Evolutionary conservation across 306 rosid species (phyloP).

Genomic region (Heteromeles arbutifolia): DNA sequence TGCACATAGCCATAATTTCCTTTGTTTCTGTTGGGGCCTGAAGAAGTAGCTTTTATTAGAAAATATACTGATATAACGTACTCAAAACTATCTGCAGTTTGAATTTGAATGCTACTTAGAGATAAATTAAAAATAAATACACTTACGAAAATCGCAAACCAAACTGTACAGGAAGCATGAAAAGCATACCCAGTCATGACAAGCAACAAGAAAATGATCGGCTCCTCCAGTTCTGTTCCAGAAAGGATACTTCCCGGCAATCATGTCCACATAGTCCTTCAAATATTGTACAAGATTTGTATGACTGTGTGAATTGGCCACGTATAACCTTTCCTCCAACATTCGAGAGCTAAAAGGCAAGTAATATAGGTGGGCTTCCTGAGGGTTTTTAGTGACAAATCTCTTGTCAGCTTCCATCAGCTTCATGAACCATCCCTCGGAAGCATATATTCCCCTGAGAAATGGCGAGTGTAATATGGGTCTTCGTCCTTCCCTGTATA

Average conservation of each 20-base stretch:
- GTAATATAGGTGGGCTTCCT: constrained; percentile 81
- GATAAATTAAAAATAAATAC: not conserved
- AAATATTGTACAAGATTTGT: constrained; percentile 56
- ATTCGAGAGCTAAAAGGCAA: constrained; percentile 88
- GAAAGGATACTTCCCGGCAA: constrained; percentile 61
- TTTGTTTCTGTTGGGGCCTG: constrained; percentile 92
- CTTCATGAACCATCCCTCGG: constrained; percentile 98
- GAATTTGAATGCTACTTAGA: not conserved
- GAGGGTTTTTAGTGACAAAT: constrained; percentile 56
- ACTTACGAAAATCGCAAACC: not conserved
- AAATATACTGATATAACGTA: not conserved
- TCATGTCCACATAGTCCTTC: constrained; percentile 47
- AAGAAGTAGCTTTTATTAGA: constrained; percentile 30
- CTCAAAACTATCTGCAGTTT: not conserved
- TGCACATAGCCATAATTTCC: constrained; percentile 52
- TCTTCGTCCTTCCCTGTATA: constrained; percentile 71
- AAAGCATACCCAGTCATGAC: constrained; percentile 94
- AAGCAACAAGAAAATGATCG: constrained; percentile 92
- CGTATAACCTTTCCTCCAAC: constrained; percentile 63
- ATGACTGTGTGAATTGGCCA: constrained; percentile 59
- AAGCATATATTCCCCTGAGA: constrained; percentile 81
- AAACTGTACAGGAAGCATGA: constrained; percentile 5
- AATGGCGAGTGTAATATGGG: constrained; percentile 76
- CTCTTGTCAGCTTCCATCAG: constrained; percentile 59
- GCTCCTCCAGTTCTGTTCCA: constrained; percentile 91